Evolutionary conservation across 148 eudicot genomes (phyloP).

Genomic region (Chenopodium berlandieri): DNA sequence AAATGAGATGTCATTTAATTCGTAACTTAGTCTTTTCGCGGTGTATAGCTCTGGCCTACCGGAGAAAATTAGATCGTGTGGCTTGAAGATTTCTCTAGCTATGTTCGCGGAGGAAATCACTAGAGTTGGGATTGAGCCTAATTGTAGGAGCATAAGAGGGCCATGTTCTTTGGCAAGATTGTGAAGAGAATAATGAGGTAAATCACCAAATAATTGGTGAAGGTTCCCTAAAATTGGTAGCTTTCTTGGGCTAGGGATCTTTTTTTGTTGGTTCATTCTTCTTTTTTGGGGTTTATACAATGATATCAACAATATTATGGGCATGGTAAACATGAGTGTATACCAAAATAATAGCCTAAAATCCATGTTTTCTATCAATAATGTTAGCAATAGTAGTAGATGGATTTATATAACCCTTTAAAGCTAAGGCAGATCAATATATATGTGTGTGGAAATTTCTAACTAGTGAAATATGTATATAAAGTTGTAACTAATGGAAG

Average conservation of each 20-base stretch:
- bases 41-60: conserved; percentile 40
- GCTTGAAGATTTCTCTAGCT: conserved; percentile 41
- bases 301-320: conserved; percentile 8
- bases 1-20: conserved; percentile 26
- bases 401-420: neutral
- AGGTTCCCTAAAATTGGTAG: conserved; percentile 53
- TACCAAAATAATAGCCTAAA: neutral
- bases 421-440: neutral
- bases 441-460: too few species aligned
- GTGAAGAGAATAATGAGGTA: conserved; percentile 37
- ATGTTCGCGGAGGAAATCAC: conserved; percentile 49
- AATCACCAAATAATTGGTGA: conserved; percentile 40
- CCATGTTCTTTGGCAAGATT: conserved; percentile 38
- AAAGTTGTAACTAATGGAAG: too few species aligned
- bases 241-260: conserved; percentile 45
- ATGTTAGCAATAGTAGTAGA: neutral
- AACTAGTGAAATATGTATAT: too few species aligned
- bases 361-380: conserved; percentile 4
- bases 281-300: neutral
- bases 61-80: conserved; percentile 45
- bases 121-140: conserved; percentile 51
- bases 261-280: neutral
- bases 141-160: conserved; percentile 45
- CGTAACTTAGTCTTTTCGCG: conserved; percentile 37
- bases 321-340: conserved; percentile 2